Base-by-base conservation (phyloP, 352 stramenopile species). In the Pythium graminicola region DNA sequence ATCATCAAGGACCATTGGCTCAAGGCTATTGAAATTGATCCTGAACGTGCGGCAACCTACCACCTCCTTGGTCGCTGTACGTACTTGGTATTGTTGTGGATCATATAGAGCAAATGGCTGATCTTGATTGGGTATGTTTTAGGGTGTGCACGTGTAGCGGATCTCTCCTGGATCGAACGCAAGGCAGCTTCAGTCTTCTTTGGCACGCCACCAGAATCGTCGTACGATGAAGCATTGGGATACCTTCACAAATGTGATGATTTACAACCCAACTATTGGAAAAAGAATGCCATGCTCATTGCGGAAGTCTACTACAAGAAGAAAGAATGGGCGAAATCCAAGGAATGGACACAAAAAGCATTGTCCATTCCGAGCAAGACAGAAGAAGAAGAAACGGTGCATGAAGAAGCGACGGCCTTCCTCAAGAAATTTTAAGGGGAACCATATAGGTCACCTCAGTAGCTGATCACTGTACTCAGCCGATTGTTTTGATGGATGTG, bases 101-200 rank as follows among this genome's bases (percentile, higher is more conserved):
- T n/a, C n/a, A n/a, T n/a, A n/a, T n/a, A n/a, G n/a, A n/a, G n/a
- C n/a, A n/a, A n/a, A n/a, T n/a, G n/a, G n/a, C n/a, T n/a, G n/a
- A n/a, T n/a, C n/a, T n/a, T n/a, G n/a, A n/a, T n/a, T n/a, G n/a
- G n/a, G n/a, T n/a, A n/a, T n/a, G n/a, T n/a, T n/a, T n/a, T n/a
- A n/a, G n/a, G 79, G 79, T 85, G 76, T 49, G 67, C 86, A 17
- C 76, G 76, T 16, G 84, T 90, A 43, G 80, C 80, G 8, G 74
- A 87, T 50, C 79, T 90, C 59, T 76, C 70, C 33, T 90, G 80
- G 80, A 74, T 89, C 51, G 80, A 90, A 51, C 83, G 84, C 49
- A 61, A 68, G 1, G 77, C 80, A 4, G 77, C 80, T 10, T 55
- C 80, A 19, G 72, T 68, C 43, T 63, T 90, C 17, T 89, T 90